Percentiles rank a stretch among this genome's conserved stretches.
Conservation (phyloP, 345 rosid genomes). For the Syzygium grande region DNA sequence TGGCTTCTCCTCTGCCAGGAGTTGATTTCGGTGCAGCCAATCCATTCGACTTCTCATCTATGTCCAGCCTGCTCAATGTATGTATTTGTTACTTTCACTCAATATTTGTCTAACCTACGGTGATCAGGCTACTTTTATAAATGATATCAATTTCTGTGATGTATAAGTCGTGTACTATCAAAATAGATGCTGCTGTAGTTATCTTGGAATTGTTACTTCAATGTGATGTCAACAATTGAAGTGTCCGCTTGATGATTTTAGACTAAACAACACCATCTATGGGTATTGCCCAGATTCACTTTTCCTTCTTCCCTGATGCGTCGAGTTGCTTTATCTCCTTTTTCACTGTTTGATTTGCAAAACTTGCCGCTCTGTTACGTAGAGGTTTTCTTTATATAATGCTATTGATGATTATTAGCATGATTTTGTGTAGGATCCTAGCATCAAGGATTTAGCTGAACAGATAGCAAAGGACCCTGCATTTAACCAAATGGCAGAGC, state of each 20-base stretch:
- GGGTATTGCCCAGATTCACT: not conserved
- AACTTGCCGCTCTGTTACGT: not conserved
- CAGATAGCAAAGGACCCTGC: conserved; percentile 93
- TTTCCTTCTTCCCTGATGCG: not conserved
- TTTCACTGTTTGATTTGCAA: not conserved
- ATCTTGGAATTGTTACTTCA: not conserved
- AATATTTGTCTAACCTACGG: not conserved
- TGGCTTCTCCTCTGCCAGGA: conserved; percentile 24
- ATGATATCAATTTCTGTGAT: not conserved
- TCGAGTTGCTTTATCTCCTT: not conserved
- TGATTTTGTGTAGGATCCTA: conserved; percentile 60
- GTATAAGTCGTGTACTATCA: not conserved
- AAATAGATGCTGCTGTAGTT: not conserved
- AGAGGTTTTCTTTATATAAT: not conserved
- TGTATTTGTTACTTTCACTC: not conserved
- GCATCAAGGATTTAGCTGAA: conserved; percentile 86
- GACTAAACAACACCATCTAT: not conserved
- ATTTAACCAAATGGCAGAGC: conserved; percentile 96
- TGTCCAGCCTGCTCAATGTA: conserved; percentile 81
- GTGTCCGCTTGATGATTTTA: not conserved
- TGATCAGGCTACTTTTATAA: not conserved
- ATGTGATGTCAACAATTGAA: not conserved
- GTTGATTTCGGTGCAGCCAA: conserved; percentile 32
- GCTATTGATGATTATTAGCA: not conserved
- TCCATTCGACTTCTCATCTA: conserved; percentile 89